A percentile compares a stretch with the other conserved stretches of the same genome.
Evolutionary conservation across 495 filamentous ascomycete species (phyloP).

Genomic region (Darksidea phi): DNA sequence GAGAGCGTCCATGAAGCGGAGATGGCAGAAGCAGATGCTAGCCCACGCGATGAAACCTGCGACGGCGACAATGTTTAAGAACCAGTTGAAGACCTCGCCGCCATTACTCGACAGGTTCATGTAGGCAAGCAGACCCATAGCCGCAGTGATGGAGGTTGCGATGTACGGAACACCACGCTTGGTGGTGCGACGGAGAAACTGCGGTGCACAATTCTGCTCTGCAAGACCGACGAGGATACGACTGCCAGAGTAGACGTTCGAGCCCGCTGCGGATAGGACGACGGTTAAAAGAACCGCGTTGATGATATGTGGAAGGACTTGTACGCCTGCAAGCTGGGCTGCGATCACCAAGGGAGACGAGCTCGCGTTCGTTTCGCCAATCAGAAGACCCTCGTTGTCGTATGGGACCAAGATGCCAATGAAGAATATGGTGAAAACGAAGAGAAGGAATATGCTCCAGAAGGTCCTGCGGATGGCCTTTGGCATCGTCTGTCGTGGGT

Average conservation of each 20-base stretch:
- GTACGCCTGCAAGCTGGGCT: constrained; percentile 33
- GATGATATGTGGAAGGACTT: constrained; percentile 31
- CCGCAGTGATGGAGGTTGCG: constrained; percentile 44
- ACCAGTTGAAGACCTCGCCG: constrained; percentile 57
- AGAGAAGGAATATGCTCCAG: constrained; percentile 32
- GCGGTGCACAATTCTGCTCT: constrained; percentile 60
- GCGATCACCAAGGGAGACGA: constrained; percentile 36
- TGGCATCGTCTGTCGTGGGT: constrained; percentile 37
- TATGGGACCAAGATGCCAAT: constrained; percentile 38
- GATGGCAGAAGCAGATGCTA: constrained; percentile 58
- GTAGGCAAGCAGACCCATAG: constrained; percentile 37
- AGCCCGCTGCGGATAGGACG: constrained; percentile 48
- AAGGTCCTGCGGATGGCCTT: constrained; percentile 32
- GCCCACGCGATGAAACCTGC: constrained; percentile 69
- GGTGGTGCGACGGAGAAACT: constrained; percentile 37
- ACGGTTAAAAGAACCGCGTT: constrained; percentile 33
- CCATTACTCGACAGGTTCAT: constrained; percentile 53
- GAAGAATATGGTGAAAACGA: constrained; percentile 35
- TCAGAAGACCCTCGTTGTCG: constrained; percentile 34
- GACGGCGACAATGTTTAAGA: constrained; percentile 62
- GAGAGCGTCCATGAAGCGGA: constrained; percentile 61
- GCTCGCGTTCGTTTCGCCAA: constrained; percentile 29
- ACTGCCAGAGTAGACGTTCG: constrained; percentile 60
- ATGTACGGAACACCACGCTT: constrained; percentile 47
- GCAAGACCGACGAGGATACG: constrained; percentile 65